These are phyloP conservation scores for Teratosphaeriaceae sp. DNA, from an alignment of 2,329 filamentous ascomycete species.

Conservation along the genomic window DNA sequence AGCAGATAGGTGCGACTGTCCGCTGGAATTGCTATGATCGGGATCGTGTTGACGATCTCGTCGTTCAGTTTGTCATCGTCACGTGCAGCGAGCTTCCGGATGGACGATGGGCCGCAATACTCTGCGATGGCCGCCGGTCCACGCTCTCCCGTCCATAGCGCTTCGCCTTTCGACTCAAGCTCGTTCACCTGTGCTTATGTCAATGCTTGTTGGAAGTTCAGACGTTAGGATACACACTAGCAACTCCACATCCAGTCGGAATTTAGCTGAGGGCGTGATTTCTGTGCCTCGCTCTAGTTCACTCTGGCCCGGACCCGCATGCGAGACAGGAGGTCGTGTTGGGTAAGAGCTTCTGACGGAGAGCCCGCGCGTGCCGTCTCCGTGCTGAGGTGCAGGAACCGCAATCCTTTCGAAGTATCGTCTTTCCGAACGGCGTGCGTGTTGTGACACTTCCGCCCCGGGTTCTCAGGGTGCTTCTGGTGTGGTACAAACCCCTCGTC, in stretches of 20 bases:
- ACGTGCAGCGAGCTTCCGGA: background rate
- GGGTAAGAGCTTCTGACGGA: background rate
- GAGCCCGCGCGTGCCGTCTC: background rate
- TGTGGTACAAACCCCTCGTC: background rate
- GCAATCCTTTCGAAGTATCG: background rate
- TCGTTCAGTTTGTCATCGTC: background rate
- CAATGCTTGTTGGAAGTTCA: background rate
- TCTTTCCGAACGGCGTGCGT: background rate
- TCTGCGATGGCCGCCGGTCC: background rate
- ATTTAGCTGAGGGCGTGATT: background rate
- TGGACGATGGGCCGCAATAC: background rate
- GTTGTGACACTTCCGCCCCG: background rate
- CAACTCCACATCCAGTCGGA: background rate
- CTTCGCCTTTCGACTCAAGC: background rate
- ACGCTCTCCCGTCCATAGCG: background rate
- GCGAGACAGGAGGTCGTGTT: background rate
- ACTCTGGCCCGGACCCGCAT: background rate
- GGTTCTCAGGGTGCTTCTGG: background rate
- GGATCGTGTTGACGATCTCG: background rate
- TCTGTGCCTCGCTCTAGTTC: background rate
- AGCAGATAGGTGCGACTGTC: background rate
- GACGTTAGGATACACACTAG: background rate
- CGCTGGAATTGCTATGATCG: background rate
- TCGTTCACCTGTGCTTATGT: background rate
- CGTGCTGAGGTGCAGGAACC: background rate